Evolutionary conservation across 768 basidiomycete species (phyloP).

Genomic region (Russula abietina): DNA sequence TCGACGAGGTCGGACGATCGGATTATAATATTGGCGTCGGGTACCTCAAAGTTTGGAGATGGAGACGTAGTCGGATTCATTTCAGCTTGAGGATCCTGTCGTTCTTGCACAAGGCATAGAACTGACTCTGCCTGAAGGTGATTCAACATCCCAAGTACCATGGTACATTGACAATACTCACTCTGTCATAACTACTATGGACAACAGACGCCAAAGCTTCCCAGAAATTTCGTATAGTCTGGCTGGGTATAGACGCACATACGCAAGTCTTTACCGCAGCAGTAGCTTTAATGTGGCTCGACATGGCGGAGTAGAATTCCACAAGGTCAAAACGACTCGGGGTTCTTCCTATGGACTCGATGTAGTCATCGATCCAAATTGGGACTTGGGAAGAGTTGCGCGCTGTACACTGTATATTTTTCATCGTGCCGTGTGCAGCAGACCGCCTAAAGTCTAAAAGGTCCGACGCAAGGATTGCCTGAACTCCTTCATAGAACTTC

Average conservation of each 20-base stretch:
- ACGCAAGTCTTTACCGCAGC: neutral
- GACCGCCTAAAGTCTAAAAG: neutral
- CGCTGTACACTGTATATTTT: neutral
- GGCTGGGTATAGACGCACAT: neutral
- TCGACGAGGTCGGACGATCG: neutral
- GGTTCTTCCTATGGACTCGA: neutral
- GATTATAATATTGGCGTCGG: neutral
- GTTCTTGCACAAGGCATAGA: neutral
- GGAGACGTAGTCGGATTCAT: neutral
- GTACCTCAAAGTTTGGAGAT: neutral
- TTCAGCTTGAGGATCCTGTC: neutral
- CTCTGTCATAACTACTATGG: neutral
- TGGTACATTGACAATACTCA: neutral
- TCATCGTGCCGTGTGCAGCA: neutral
- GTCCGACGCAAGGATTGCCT: neutral
- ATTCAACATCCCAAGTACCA: neutral
- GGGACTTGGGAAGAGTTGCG: neutral
- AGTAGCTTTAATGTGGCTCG: neutral
- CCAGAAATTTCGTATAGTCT: slow-evolving; percentile 2
- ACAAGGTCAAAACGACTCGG: neutral
- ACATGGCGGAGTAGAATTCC: neutral
- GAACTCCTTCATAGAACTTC: neutral
- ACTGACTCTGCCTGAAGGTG: neutral
- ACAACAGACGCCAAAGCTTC: neutral
- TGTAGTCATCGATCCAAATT: neutral